Evolutionary conservation across 768 basidiomycete species (phyloP), one percentile per base, ranked within the genome.

Genomic region (Naganishia antarctica): DNA sequence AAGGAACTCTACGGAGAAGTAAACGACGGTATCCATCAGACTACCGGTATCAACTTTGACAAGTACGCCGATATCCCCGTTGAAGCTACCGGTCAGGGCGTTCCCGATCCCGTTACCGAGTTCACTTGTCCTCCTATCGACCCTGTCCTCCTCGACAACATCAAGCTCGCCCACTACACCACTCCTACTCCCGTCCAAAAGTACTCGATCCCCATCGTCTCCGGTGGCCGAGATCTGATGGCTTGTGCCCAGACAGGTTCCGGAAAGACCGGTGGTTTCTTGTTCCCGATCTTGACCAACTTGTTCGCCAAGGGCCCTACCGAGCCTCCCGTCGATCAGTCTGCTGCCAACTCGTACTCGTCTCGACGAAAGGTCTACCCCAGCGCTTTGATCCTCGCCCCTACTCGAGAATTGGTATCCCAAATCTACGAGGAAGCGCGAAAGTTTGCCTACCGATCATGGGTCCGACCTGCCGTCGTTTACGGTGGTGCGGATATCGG

Each of bases 21-120:
- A 43, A 81, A 84, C 48, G 94, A 97, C 68, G 74, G 73, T 63
- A 63, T 67, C 29, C 72, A 76, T 47, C 88, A 96, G 78, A 87
- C 91, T 76, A 94, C 93, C 46, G 96, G 96, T 68, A 97, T 99
- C 81, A 99, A 99, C 81, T 99, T 99, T 75, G 96, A 99, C 81
- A 96, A 96, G 80, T 99, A 98, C 73, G 96, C 96, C 79, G 94
- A 98, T 77, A 99, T 99, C 75, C 96, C 96, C 68, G 93, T 99
- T 70, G 96, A 98, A 80, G 94, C 93, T 37, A 98, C 94, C 51
- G 96, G 96, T 70, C 86, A 87, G 66, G 89, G 88, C 71, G 94
- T 98, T n/a, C 96, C 96, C 66, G 94, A 98, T 44, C 92, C 96
- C 47, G 85, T 97, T 73, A 84, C 78, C 68, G 83, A 85, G 43